Base-by-base conservation (phyloP, 208 protist genomes). In the Sergeia podlipaevii region DNA sequence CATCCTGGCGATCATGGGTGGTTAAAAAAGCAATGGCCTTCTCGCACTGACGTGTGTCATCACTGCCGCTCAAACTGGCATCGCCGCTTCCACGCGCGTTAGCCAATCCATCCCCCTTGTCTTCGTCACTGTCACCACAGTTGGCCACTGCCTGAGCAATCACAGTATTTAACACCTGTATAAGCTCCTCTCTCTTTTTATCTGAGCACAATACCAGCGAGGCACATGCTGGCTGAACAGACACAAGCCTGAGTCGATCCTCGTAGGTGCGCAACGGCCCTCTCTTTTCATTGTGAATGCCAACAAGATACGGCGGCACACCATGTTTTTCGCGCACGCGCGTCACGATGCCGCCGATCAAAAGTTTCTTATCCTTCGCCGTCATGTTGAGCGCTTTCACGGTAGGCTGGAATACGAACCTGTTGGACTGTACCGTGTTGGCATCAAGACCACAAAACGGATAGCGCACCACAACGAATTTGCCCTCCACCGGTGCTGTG, bases 1-100 rank as follows among this genome's bases (percentile, higher is more conserved):
- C 51, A 3, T 62, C 32, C 23, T 13, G 2, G 18, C 37, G 58
- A 8, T 18, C 7, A 20, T 27, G 42, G 10, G 63, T 54, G 17
- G 65, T 64, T 21, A 77, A 50, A 32, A 77, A 73, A 24, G 59
- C 53, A 8, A 73, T 47, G 11, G 45, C 59, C 15, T 11, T n/a
- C n/a, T 2, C 0, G 15, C 45, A 59, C 17, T n/a, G n/a, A n/a
- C n/a, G n/a, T n/a, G n/a, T n/a, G n/a, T n/a, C n/a, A n/a, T n/a
- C n/a, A n/a, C n/a, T n/a, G n/a, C 3, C 21, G 1, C 33, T 54
- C 49, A 1, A 21, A n/a, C 2, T 29, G 3, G 36, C 65, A 65
- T 4, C n/a, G n/a, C n/a, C n/a, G n/a, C n/a, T n/a, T n/a, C n/a
- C n/a, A 62, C 28, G 28, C 21, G 6, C 17, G 17, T 23, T 15